These are phyloP conservation scores for Boletus speciosus DNA, from an alignment of 768 basidiomycete species.

Conservation along the genomic window DNA sequence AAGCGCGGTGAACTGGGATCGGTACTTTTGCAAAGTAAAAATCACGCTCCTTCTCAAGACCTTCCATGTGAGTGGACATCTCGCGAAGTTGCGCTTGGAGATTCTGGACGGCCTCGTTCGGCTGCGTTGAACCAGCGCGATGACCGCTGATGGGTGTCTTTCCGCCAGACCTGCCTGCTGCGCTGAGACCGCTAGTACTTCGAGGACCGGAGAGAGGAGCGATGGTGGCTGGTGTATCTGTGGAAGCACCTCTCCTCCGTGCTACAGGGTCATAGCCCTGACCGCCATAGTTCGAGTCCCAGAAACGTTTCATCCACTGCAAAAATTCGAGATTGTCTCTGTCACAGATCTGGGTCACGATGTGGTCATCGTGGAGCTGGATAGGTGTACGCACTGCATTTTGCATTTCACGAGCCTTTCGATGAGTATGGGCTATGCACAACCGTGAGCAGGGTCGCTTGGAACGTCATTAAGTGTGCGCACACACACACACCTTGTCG, in stretches of 20 bases:
- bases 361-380: not conserved
- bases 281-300: constrained; percentile 90
- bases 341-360: constrained; percentile 16
- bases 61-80: constrained; percentile 76
- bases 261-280: constrained; percentile 83
- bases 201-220: constrained; percentile 54
- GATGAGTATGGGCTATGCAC: constrained; percentile 82
- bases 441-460: constrained; percentile 4
- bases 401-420: constrained; percentile 95
- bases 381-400: constrained; percentile 77
- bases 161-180: constrained; percentile 54
- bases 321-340: constrained; percentile 98
- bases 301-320: constrained; percentile 95
- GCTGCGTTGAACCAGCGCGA: constrained; percentile 61
- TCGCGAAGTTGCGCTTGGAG: constrained; percentile 81
- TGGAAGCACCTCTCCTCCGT: constrained; percentile 72
- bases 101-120: constrained; percentile 62
- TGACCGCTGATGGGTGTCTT: constrained; percentile 70
- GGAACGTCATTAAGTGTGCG: not conserved
- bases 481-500: constrained; percentile 70
- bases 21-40: constrained; percentile 97
- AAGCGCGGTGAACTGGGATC: constrained; percentile 1
- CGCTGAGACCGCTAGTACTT: constrained; percentile 36
- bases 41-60: constrained; percentile 94
- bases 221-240: constrained; percentile 76